Conservation (phyloP, 2,329 filamentous ascomycete species). For the Colletotrichum plurivorum region DNA sequence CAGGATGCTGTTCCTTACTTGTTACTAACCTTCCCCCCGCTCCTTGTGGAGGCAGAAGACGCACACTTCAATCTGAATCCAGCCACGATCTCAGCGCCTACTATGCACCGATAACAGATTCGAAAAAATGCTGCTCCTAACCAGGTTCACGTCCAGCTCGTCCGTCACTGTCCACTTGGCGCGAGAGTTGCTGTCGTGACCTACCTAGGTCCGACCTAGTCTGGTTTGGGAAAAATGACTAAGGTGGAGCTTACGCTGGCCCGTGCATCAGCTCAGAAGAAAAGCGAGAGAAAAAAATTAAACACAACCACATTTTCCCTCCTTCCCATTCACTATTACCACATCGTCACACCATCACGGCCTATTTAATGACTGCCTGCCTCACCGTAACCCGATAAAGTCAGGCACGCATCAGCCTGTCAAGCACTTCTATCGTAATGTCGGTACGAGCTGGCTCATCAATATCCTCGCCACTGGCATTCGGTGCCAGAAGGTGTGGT, state of each 20-base stretch:
- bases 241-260: slow-evolving; percentile 8
- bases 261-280: slow-evolving; percentile 28
- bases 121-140: no score
- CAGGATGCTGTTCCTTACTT: no score
- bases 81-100: no score
- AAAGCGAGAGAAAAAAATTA: slow-evolving; percentile 27
- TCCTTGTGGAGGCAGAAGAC: no score
- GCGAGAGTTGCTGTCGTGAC: no score
- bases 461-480: slow-evolving; percentile 27
- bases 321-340: background rate
- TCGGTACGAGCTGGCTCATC: slow-evolving; percentile 31
- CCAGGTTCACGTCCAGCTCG: no score
- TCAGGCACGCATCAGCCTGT: slow-evolving; percentile 28
- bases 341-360: background rate
- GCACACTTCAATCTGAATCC: no score
- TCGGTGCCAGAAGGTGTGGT: slow-evolving; percentile 32
- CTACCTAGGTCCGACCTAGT: no score
- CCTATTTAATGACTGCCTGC: slow-evolving; percentile 27
- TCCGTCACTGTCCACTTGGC: no score
- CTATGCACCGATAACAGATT: no score
- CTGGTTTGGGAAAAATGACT: slow-evolving; percentile 12
- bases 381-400: slow-evolving; percentile 19
- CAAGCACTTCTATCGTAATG: slow-evolving; percentile 28
- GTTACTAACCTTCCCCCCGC: no score
- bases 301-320: background rate